A percentile compares a stretch with the other conserved stretches of the same genome.
Evolutionary conservation across 2,329 filamentous ascomycete species (phyloP).

Genomic region (Ophiocordyceps unilateralis): DNA sequence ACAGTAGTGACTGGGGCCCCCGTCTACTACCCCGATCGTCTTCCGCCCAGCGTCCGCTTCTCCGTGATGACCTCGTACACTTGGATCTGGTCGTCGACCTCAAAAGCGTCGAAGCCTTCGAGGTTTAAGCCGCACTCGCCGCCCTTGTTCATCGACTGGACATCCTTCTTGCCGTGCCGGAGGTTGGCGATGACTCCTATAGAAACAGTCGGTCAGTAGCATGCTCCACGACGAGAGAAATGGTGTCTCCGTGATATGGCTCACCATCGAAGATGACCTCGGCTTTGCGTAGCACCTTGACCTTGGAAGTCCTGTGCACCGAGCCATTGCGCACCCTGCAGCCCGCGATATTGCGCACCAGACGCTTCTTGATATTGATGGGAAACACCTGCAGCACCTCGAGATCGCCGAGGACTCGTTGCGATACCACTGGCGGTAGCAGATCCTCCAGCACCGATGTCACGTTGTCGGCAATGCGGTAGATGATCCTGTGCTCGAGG

Average conservation of each 20-base stretch:
- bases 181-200: conserved; percentile 63
- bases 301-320: conserved; percentile 44
- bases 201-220: conserved; percentile 4
- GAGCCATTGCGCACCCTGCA: conserved; percentile 73
- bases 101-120: conserved; percentile 59
- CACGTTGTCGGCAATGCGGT: conserved; percentile 59
- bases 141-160: conserved; percentile 76
- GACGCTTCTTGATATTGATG: conserved; percentile 59
- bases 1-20: too few species aligned
- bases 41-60: conserved; percentile 34
- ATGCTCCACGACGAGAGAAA: background rate
- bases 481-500: conserved; percentile 75
- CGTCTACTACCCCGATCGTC: background rate
- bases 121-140: conserved; percentile 88
- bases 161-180: conserved; percentile 86
- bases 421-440: conserved; percentile 47
- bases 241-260: conserved; percentile 16
- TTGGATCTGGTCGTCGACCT: conserved; percentile 73
- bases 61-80: conserved; percentile 66
- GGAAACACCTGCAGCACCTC: conserved; percentile 71
- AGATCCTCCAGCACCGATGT: conserved; percentile 50
- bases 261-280: conserved; percentile 68
- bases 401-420: conserved; percentile 69
- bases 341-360: conserved; percentile 63
- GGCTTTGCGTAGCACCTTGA: conserved; percentile 54